These are phyloP conservation scores for Boletus insuetus DNA, from an alignment of 768 basidiomycete genomes.

Conservation along the genomic window DNA sequence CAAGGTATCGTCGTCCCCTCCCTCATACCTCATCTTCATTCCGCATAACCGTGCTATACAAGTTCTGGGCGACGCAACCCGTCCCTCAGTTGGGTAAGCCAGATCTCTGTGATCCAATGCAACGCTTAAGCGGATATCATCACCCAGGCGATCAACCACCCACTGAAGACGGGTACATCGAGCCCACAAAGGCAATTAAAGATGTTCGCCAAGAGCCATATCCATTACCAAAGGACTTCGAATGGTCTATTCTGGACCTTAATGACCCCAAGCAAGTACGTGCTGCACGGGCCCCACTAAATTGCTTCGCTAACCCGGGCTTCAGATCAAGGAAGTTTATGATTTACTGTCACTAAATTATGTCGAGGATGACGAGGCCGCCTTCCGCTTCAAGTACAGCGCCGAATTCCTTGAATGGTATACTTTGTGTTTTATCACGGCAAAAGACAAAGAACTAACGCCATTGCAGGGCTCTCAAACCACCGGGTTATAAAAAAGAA, in stretches of 20 bases:
- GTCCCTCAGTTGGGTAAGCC: slow-evolving; percentile 79
- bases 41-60: slow-evolving; percentile 8
- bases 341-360: slow-evolving; percentile 90
- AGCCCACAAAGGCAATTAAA: slow-evolving; percentile 69
- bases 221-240: slow-evolving; percentile 87
- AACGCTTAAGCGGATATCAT: not conserved
- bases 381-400: slow-evolving; percentile 96
- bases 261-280: slow-evolving; percentile 68
- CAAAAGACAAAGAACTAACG: not conserved
- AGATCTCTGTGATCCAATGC: not conserved
- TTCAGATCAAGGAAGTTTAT: slow-evolving; percentile 86
- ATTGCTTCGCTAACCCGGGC: not conserved
- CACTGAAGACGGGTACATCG: slow-evolving; percentile 83
- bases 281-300: not conserved
- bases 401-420: slow-evolving; percentile 93
- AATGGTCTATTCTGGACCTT: slow-evolving; percentile 85
- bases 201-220: slow-evolving; percentile 89
- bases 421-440: slow-evolving; percentile 9
- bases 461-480: slow-evolving; percentile 77
- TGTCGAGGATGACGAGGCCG: slow-evolving; percentile 93
- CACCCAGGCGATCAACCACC: slow-evolving; percentile 58
- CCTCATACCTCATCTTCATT: not conserved
- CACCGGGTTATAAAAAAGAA: slow-evolving; percentile 88
- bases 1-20: slow-evolving; percentile 54
- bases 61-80: slow-evolving; percentile 99